Percentiles rank a stretch among this genome's conserved stretches.
phyloP scores from a whole-genome alignment of 208 protist species.

The Wallacemonas sp. region DNA sequence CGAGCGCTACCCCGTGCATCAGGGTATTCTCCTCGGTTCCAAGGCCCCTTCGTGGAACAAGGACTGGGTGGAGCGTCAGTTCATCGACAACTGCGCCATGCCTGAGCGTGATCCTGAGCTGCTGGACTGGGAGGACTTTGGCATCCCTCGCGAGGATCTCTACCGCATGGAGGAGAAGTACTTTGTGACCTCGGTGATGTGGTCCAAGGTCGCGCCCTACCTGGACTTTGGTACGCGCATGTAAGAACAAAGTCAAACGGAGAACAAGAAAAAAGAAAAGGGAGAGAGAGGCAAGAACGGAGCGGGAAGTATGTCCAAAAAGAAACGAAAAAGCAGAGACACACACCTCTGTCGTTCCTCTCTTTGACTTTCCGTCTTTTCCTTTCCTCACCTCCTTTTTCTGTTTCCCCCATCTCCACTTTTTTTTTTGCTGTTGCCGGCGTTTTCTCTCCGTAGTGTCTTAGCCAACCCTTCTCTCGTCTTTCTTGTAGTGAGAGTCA shows the following conservation, averaged over 20 bases:
- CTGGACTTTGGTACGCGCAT: conserved; percentile 69
- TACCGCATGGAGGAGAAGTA: conserved; percentile 93
- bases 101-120: conserved; percentile 88
- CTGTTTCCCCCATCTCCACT: neutral
- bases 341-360: neutral
- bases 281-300: neutral
- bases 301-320: neutral
- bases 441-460: neutral
- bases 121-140: conserved; percentile 93
- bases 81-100: conserved; percentile 87
- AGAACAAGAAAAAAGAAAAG: conserved; percentile 15
- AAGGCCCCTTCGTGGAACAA: conserved; percentile 81
- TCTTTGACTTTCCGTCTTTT: neutral
- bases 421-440: neutral
- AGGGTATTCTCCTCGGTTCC: conserved; percentile 73
- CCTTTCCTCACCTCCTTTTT: conserved; percentile 5
- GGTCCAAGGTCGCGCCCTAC: conserved; percentile 71
- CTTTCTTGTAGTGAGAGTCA: neutral
- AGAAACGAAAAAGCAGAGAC: neutral
- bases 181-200: conserved; percentile 89
- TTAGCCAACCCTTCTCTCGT: conserved; percentile 7
- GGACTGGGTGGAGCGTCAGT: conserved; percentile 90
- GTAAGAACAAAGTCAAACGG: conserved; percentile 36
- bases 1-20: conserved; percentile 76
- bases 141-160: conserved; percentile 88